phyloP scores from a whole-genome alignment of 2,329 filamentous ascomycete genomes.

The Calonectria fujianensis region DNA sequence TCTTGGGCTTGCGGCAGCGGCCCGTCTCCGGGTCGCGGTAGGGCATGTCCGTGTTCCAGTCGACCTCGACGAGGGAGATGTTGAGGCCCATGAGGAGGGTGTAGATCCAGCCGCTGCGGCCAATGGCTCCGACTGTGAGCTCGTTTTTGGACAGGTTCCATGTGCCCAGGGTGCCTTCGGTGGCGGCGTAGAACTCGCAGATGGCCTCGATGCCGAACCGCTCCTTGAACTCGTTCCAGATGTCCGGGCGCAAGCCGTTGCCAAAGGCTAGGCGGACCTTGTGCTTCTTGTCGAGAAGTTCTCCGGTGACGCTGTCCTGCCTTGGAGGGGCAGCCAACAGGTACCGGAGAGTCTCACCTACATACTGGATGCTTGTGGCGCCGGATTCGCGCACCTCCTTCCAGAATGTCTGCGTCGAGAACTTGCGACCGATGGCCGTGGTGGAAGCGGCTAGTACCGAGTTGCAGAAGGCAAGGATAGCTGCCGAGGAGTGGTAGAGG shows the following conservation, averaged over 20 bases:
- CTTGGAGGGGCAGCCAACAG: slow-evolving; percentile 81
- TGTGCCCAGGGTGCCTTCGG: slow-evolving; percentile 80
- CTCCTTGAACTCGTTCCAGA: slow-evolving; percentile 89
- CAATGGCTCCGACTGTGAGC: slow-evolving; percentile 85
- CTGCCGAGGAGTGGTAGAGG: slow-evolving; percentile 88
- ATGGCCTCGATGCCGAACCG: slow-evolving; percentile 85
- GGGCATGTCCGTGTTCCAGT: slow-evolving; percentile 82
- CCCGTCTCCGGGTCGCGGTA: slow-evolving; percentile 81
- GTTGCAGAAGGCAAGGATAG: slow-evolving; percentile 80
- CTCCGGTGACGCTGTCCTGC: slow-evolving; percentile 77
- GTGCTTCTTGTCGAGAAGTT: slow-evolving; percentile 83
- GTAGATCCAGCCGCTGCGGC: slow-evolving; percentile 80
- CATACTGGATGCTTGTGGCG: slow-evolving; percentile 89
- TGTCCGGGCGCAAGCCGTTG: slow-evolving; percentile 89
- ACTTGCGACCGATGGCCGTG: slow-evolving; percentile 83
- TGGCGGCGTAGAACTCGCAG: slow-evolving; percentile 88
- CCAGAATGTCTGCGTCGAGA: slow-evolving; percentile 87
- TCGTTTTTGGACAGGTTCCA: slow-evolving; percentile 86
- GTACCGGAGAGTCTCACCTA: slow-evolving; percentile 91
- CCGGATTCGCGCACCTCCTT: slow-evolving; percentile 81
- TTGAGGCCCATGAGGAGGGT: slow-evolving; percentile 70
- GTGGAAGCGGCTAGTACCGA: slow-evolving; percentile 78
- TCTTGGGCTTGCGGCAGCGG: slow-evolving; percentile 76
- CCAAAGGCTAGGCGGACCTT: slow-evolving; percentile 85
- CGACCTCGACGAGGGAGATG: slow-evolving; percentile 79